Base-by-base conservation (phyloP, 257 asterid species). In the Petunia secreta region DNA sequence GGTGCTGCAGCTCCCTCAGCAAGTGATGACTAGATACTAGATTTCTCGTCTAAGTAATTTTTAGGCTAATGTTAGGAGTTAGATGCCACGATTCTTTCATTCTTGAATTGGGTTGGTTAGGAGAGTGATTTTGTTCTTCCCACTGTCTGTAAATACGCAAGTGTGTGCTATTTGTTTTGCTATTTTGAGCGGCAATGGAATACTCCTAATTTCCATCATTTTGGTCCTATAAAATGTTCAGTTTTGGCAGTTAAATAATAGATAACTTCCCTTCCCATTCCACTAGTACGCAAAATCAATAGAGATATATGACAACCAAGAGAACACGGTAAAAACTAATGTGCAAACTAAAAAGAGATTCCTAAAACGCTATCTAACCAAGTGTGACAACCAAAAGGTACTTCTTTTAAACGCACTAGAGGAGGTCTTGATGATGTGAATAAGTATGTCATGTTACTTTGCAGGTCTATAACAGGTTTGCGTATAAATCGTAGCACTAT, bases 81-180 rank as follows among this genome's bases (percentile, higher is more conserved):
- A 59, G 63, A 55, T 71, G 76, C 84, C 84, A 75, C 85, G 55
- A 92, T 94, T 94, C 94, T 92, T 92, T 92, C 87, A 91, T 91
- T 92, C 97, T 87, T 90, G 87, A 83, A 77, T 75, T 80, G 37
- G 43, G 59, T 69, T 48, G 76, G 39, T 69, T 14, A 46, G 25
- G 40, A 16, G 16, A 48, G 60, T 71, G 59, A 48, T 48, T 71
- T 71, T 48, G 59, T 71, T 71, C 73, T 38, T 38, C 75, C 75
- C 48, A 71, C 77, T 25, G 59, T 16, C 16, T 69, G 77, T 71
- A 71, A 39, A 71, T 71, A 71, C 77, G 6, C 43, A 1, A 5
- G 60, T 25, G 60, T 69, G 43, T 5, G 58, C 34, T 55, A 57
- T 15, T 57, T 57, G 62, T 4, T 57, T 57, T 15, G 36, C 4